Evolutionary conservation across 495 filamentous ascomycete genomes (phyloP), one percentile per base, ranked within the genome.

Genomic region (Massariosphaeria phaeospora): DNA sequence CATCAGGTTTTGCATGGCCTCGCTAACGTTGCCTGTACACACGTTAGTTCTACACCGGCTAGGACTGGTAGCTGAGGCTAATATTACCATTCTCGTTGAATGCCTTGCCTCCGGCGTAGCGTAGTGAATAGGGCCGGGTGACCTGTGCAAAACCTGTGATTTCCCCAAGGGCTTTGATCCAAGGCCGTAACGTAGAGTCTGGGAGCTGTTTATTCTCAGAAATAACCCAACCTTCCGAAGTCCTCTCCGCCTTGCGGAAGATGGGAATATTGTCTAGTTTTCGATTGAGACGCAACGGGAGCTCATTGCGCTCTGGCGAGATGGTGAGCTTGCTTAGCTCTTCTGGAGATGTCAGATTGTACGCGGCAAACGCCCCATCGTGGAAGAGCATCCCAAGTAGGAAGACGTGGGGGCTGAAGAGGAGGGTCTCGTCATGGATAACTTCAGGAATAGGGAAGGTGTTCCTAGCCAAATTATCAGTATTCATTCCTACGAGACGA

Each of bases 1-100:
- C n/a, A n/a, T n/a, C n/a, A n/a, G n/a, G n/a, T 73, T 73, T 62
- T 74, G 64, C 23, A 73, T 29, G 29, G 66, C 55, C 55, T 71
- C 67, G n/a, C 64, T 68, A 39, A 74, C 58, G 27, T 73, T 57
- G 47, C 54, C 54, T 57, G 42, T n/a, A n/a, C 45, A 34, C 26
- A 45, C 21, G 15, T 44, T 53, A 53, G 15, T 45, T 44, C 12
- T 5, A 27, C n/a, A n/a, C n/a, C n/a, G n/a, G 12, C 27, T 9
- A 27, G 13, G 35, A 13, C 3, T n/a, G n/a, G 15, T 43, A 4
- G 38, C 20, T 3, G 7, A 50, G 33, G n/a, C n/a, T n/a, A n/a
- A n/a, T n/a, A 13, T 46, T 34, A 52, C 53, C 17, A 52, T 51
- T 42, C 31, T 44, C 17, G 26, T 73, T 67, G 46, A 73, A 70